A percentile compares a stretch with the other conserved stretches of the same genome.
phyloP scores from a whole-genome alignment of 2,329 filamentous ascomycete species.

The Pseudodiploospora longispora region DNA sequence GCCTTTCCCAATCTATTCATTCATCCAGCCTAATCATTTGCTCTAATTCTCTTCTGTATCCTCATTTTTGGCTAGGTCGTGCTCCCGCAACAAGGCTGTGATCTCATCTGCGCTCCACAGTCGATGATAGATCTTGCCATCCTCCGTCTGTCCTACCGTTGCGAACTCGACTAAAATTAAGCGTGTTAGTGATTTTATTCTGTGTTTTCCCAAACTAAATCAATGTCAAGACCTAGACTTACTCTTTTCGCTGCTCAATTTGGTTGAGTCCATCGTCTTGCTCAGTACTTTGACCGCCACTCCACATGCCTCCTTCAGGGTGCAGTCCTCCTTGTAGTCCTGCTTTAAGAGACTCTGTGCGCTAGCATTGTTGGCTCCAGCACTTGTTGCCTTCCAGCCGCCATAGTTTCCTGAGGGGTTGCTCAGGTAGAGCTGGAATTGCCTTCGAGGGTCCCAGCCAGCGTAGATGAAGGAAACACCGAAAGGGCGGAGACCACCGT shows the following conservation, averaged over 20 bases:
- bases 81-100: slow-evolving; percentile 85
- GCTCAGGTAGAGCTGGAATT: slow-evolving; percentile 98
- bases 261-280: slow-evolving; percentile 99
- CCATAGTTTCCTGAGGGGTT: slow-evolving; percentile 99
- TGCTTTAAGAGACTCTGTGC: slow-evolving; percentile 97
- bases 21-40: not conserved
- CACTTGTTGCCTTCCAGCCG: slow-evolving; percentile 97
- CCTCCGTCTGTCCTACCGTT: slow-evolving; percentile 89
- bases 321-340: slow-evolving; percentile 98
- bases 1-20: slow-evolving; percentile 6
- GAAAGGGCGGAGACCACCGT: slow-evolving; percentile 95
- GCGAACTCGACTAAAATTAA: slow-evolving; percentile 77
- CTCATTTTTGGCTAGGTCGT: slow-evolving; percentile 85
- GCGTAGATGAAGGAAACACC: slow-evolving; percentile 99
- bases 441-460: slow-evolving; percentile 87
- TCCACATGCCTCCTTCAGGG: slow-evolving; percentile 89
- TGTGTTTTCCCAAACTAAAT: not conserved
- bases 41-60: slow-evolving; percentile 56
- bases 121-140: slow-evolving; percentile 96
- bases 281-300: slow-evolving; percentile 98
- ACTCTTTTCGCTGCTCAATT: slow-evolving; percentile 99
- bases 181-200: slow-evolving; percentile 10
- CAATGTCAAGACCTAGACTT: slow-evolving; percentile 29
- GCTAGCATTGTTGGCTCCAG: slow-evolving; percentile 95
- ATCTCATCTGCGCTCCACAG: slow-evolving; percentile 97